These are phyloP conservation scores for Hygrophila difformis DNA, from an alignment of 257 asterid genomes.

Conservation along the genomic window DNA sequence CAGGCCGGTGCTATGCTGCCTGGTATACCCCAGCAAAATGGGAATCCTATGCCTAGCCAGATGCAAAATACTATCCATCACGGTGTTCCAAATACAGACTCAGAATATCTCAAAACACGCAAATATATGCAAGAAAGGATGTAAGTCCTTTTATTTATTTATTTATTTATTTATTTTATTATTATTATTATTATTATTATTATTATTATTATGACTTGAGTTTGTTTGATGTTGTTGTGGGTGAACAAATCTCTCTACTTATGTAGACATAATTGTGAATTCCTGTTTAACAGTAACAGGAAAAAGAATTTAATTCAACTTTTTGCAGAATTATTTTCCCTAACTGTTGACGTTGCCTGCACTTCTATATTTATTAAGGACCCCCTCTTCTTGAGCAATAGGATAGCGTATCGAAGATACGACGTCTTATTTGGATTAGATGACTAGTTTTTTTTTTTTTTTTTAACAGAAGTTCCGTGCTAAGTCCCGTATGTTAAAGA, in stretches of 20 bases:
- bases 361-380: too few relatives aligned
- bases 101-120: slow-evolving; percentile 42
- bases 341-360: too few relatives aligned
- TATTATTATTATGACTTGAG: too few relatives aligned
- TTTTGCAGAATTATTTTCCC: not conserved
- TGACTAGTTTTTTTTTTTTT: too few relatives aligned
- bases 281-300: not conserved
- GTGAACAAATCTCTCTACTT: not conserved
- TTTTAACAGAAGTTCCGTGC: too few relatives aligned
- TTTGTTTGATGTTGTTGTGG: slow-evolving; percentile 9
- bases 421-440: too few relatives aligned
- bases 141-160: slow-evolving; percentile 33
- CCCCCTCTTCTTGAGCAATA: too few relatives aligned
- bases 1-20: slow-evolving; percentile 52
- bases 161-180: slow-evolving; percentile 3
- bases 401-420: too few relatives aligned
- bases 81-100: slow-evolving; percentile 35
- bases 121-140: slow-evolving; percentile 46
- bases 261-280: not conserved
- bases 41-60: slow-evolving; percentile 48
- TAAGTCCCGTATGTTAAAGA: too few relatives aligned
- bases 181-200: too few relatives aligned
- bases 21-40: slow-evolving; percentile 52
- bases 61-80: slow-evolving; percentile 68
- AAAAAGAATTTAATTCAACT: not conserved